These are phyloP conservation scores for Rhodotorula babjevae DNA, from an alignment of 768 basidiomycete genomes.

Conservation along the genomic window DNA sequence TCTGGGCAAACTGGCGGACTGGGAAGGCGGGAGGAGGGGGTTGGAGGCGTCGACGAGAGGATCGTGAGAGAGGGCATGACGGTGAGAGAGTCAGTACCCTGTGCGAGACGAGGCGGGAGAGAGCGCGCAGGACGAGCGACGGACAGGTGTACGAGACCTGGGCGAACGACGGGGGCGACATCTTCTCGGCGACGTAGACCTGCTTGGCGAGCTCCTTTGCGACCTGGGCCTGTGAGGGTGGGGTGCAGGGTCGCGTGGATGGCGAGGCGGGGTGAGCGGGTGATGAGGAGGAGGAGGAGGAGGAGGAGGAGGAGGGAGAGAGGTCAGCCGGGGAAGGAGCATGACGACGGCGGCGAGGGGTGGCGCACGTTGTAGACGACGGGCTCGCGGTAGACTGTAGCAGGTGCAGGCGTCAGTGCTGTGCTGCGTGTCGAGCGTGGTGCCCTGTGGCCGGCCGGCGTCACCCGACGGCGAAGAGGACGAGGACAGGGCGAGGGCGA, in stretches of 20 bases:
- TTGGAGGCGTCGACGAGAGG: not conserved
- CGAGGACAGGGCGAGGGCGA: not conserved
- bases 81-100: not conserved
- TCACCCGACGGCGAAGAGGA: too few species aligned
- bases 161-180: conserved; percentile 59
- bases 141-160: conserved; percentile 31
- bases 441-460: too few species aligned
- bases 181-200: conserved; percentile 63
- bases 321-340: not conserved
- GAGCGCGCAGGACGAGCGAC: not conserved
- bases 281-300: not conserved
- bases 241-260: too few species aligned
- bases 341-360: too few species aligned
- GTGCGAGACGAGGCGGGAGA: not conserved
- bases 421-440: too few species aligned
- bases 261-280: not conserved
- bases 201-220: conserved; percentile 70
- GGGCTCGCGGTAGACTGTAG: conserved; percentile 69
- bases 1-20: conserved; percentile 63
- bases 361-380: conserved; percentile 63
- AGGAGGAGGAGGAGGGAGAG: not conserved
- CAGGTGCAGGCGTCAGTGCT: conserved; percentile 25
- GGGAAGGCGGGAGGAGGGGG: conserved; percentile 42
- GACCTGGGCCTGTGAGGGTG: conserved; percentile 51
- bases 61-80: not conserved